Evolutionary conservation across 1,139 yeast genomes (phyloP), one percentile per base, ranked within the genome.

Genomic region (Blastobotrys aristatus): DNA sequence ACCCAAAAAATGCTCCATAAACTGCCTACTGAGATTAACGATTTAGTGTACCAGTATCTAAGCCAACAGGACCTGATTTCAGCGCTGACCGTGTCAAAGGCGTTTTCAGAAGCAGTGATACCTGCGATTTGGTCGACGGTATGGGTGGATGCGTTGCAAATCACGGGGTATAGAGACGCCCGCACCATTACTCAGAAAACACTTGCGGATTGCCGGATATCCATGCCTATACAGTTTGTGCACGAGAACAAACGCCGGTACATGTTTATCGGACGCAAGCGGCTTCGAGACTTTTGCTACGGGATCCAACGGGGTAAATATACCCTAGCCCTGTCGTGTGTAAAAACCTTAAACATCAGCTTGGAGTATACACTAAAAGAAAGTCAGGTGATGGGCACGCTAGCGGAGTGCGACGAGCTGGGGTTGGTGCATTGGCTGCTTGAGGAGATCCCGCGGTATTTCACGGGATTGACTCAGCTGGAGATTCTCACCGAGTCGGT

Each of bases 381-480:
- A 22, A 13, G 44, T 13, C 44, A 35, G 11, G 48, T 45, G 3
- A 27, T 40, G 40, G 48, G 48, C 3, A 21, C 21, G 10, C 16
- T 45, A 26, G 33, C 22, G 8, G 48, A 45, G n/a, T 45, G 48
- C 17, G 48, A 45, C 21, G 48, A 45, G 18, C 29, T 45, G 14
- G 44, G 48, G 8, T 30, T 45, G 18, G 48, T 45, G 17, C 44
- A 45, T 30, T 45, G 48, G 48, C 40, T 45, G n/a, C 27, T 45
- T 33, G 48, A 45, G 26, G 37, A 39, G 31, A 40, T 45, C n/a
- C 48, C 48, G 2, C 34, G 29, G 20, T 45, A 45, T 22, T 45
- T 45, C 29, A 45, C 48, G 10, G 40, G 40, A n/a, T 31, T 45
- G n/a, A 21, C 44, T 7, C 44, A 40, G 26, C 31, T 45, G n/a